Evolutionary conservation across 176 grass and related monocot genomes (phyloP), one percentile per base, ranked within the genome.

Genomic region (Phyllostachys edulis): DNA sequence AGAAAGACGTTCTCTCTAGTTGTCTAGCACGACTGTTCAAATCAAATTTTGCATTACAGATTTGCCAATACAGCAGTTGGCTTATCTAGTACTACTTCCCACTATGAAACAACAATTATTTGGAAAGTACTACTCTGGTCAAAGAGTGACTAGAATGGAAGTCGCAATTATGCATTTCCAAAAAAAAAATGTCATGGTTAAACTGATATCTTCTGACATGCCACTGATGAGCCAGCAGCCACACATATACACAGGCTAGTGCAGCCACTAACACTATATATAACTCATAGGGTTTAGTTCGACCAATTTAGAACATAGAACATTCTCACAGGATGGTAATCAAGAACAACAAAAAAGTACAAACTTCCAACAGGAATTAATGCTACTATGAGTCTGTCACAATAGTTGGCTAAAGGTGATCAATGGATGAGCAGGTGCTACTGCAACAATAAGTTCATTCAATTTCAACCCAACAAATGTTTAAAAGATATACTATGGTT

Each of bases 401-500:
- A 75, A 34, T 55, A 55, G 16, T 39, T 57, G 59, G 51, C 34
- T 57, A 39, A 39, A 40, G 49, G 72, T 55, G 29, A 32, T 75
- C 49, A 21, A 63, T 41, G 1, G 29, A 84, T 49, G 32, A 18
- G 52, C 38, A 24, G 7, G 13, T 52, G 45, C 63, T 50, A n/a
- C n/a, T 55, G 24, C 54, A 63, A 62, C 45, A 56, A 38, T 11
- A 62, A 46, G 24, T 34, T 63, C 24, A 16, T 41, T 75, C 4
- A n/a, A n/a, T n/a, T n/a, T n/a, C n/a, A 87, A 74, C 8, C 50
- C 37, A 70, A 26, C 23, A 85, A 60, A 85, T 4, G 24, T 36
- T 8, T 59, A 36, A 47, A 36, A 36, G 32, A 36, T 9, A 70
- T 42, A 70, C n/a, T 45, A 82, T 20, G 37, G 26, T 56, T 44